Evolutionary conservation across 2,329 filamentous ascomycete species (phyloP).

Genomic region (Penicillium sp.): DNA sequence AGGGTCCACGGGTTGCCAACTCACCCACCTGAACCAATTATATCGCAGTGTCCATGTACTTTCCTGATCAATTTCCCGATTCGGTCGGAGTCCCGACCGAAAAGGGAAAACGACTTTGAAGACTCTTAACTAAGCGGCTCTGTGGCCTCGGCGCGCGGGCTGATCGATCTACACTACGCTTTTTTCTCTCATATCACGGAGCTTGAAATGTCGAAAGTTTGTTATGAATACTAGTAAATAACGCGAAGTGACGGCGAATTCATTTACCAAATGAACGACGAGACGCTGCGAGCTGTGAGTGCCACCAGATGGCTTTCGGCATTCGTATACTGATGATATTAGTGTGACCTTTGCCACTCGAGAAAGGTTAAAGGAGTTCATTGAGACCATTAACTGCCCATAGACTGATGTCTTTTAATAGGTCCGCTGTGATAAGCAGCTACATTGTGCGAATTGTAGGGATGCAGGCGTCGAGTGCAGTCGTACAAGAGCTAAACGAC

Average conservation of each 20-base stretch:
- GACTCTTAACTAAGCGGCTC: neutral
- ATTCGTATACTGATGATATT: neutral
- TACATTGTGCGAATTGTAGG: slow-evolving; percentile 25
- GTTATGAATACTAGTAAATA: too few relatives aligned
- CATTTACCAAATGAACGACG: slow-evolving; percentile 10
- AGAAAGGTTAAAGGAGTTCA: slow-evolving; percentile 21
- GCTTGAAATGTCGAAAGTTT: neutral
- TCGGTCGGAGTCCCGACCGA: neutral
- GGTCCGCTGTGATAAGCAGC: slow-evolving; percentile 27
- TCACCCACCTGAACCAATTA: too few relatives aligned
- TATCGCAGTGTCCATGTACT: neutral
- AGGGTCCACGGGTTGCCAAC: too few relatives aligned
- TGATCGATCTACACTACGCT: neutral
- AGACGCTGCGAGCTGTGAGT: slow-evolving; percentile 20
- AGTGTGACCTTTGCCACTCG: slow-evolving; percentile 29
- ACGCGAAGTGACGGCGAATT: neutral
- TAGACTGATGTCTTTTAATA: neutral
- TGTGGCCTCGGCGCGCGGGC: neutral
- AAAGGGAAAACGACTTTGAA: neutral
- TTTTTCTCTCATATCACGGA: neutral
- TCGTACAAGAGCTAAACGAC: slow-evolving; percentile 17
- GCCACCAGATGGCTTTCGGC: neutral
- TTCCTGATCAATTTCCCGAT: neutral
- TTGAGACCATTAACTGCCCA: neutral
- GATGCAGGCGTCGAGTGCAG: slow-evolving; percentile 24